Percentiles rank a stretch among this genome's conserved stretches.
Evolutionary conservation across 495 filamentous ascomycete genomes (phyloP).

Genomic region (Podospora tetraspora): DNA sequence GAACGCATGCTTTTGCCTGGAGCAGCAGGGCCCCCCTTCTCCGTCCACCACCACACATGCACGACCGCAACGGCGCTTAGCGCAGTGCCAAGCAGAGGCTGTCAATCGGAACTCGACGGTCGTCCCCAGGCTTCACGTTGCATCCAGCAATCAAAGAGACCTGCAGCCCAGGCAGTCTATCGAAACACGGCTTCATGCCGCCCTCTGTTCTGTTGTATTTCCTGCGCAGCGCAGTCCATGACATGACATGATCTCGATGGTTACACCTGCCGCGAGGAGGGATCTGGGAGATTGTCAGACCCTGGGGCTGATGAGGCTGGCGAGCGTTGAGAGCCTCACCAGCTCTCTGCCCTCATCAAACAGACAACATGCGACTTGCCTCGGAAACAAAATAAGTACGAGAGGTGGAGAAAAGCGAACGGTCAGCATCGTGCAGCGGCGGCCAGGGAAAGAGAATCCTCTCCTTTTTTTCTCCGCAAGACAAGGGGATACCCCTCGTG

Average conservation of each 20-base stretch:
- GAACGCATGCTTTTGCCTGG: constrained; percentile 22
- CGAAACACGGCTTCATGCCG: constrained; percentile 11
- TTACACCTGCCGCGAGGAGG: not conserved
- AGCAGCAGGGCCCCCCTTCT: not conserved
- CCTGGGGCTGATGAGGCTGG: not conserved
- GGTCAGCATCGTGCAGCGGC: not conserved
- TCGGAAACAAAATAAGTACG: not conserved
- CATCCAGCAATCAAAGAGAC: constrained; percentile 16
- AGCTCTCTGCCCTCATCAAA: not conserved
- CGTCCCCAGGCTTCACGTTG: constrained; percentile 8
- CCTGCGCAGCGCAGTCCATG: not conserved
- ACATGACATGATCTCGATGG: not conserved
- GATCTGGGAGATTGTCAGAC: not conserved
- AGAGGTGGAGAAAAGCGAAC: not conserved
- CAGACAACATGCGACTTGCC: not conserved
- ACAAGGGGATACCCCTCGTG: not conserved
- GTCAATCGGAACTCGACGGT: constrained; percentile 12
- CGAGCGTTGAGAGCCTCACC: not conserved
- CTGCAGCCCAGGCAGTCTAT: constrained; percentile 12
- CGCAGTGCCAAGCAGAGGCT: constrained; percentile 2
- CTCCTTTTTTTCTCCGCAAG: not conserved
- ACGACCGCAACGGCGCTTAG: constrained; percentile 31
- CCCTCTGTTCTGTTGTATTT: not conserved
- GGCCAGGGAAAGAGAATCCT: not conserved
- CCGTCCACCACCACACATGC: not conserved